Evolutionary conservation across 345 rosid species (phyloP), one percentile per base, ranked within the genome.

Genomic region (Psidium guajava): DNA sequence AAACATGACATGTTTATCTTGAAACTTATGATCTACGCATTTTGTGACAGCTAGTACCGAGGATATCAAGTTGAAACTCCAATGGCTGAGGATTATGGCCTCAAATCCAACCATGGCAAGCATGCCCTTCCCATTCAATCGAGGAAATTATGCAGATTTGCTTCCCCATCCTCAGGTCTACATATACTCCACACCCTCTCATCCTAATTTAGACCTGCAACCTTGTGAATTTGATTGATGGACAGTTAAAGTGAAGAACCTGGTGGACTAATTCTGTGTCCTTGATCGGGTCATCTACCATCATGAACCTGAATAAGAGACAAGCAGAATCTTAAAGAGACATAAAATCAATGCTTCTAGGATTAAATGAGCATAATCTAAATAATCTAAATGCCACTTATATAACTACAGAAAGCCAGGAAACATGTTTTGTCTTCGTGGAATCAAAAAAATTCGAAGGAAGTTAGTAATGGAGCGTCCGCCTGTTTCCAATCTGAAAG

Each of bases 281-380:
- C 88, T 94, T 92, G 81, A 96, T 90, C 58, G 98, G 97, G 91
- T 96, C 98, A 90, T 95, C 87, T 10, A 96, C 97, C 94, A 93
- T 94, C 98, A 96, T 90, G 90, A 93, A 95, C 86, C 98, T 96
- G 94, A 85, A 84, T 36, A 81, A 15, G 51, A 54, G 4, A 40
- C 55, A 44, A 82, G 11, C 53, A 69, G 58, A 32, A 69, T 36
- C 20, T 69, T 49, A 82, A n/a, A 80, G 64, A 81, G 85, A 83
- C 84, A 74, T 25, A 52, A 82, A 52, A 49, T 20, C 49, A n/a
- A 25, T 61, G 54, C 73, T 27, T 82, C 42, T 32, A 8, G 49
- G 24, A 53, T 28, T 49, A 64, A 61, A 54, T 27, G 15, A 16
- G 36, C 42, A 28, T 22, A 11, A 53, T 53, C 84, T 44, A 47